phyloP scores from a whole-genome alignment of 2,329 filamentous ascomycete genomes.

The Cladophialophora carrionii region DNA sequence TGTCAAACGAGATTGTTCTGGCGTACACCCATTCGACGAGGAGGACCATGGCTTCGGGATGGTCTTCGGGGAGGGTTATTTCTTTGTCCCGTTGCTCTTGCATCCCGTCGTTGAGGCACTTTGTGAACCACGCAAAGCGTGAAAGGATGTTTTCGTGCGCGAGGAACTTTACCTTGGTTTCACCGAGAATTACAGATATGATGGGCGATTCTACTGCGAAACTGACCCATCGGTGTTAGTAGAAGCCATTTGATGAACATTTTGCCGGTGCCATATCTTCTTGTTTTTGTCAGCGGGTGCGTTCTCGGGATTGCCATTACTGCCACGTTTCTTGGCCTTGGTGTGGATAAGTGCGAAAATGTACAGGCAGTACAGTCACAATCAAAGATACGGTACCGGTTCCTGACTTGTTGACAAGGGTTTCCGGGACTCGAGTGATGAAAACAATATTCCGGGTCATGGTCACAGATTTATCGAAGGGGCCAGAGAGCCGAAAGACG shows the following conservation, averaged over 20 bases:
- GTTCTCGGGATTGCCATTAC: no score
- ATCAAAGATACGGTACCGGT: no score
- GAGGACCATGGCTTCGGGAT: background rate
- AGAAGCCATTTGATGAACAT: background rate
- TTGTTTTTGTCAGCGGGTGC: background rate
- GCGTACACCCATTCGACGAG: constrained; percentile 1
- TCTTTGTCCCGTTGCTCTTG: background rate
- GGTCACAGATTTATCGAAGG: background rate
- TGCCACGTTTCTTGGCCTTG: no score
- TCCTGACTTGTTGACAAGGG: no score
- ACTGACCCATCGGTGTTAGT: background rate
- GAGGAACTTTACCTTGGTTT: background rate
- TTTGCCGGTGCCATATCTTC: background rate
- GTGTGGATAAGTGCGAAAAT: no score
- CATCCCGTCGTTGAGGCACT: background rate
- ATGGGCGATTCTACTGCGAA: background rate
- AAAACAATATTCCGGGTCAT: background rate
- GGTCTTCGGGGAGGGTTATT: background rate
- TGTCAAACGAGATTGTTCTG: background rate
- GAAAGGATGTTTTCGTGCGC: constrained; percentile 1
- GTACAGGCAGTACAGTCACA: no score
- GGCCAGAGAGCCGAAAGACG: background rate
- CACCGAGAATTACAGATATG: background rate
- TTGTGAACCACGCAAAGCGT: background rate
- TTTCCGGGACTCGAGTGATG: no score